A percentile compares a stretch with the other conserved stretches of the same genome.
phyloP scores from a whole-genome alignment of 306 rosid species.

The Ochetophila trinervis region DNA sequence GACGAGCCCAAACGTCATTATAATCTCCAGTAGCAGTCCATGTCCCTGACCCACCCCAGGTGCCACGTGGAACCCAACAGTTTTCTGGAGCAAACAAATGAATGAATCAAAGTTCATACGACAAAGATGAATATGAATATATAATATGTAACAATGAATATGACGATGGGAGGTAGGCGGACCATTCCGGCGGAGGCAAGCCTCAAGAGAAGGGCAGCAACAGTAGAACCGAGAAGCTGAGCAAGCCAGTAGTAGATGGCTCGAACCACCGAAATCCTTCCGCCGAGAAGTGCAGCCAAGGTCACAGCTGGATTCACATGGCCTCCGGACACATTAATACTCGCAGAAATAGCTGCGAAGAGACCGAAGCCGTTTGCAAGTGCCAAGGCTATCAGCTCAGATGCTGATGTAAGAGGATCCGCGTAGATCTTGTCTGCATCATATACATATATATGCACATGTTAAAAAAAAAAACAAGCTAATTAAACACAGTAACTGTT shows the following conservation, averaged over 20 bases:
- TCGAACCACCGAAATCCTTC: conserved; percentile 73
- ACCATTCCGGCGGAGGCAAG: conserved; percentile 85
- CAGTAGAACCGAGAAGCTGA: conserved; percentile 74
- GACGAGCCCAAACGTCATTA: conserved; percentile 77
- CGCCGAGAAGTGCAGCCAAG: conserved; percentile 80
- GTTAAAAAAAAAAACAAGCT: too few relatives aligned
- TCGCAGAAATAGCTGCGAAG: conserved; percentile 67
- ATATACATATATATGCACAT: background rate
- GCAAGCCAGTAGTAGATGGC: conserved; percentile 84
- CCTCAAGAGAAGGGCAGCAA: conserved; percentile 76
- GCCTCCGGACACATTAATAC: conserved; percentile 82
- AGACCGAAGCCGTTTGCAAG: conserved; percentile 71
- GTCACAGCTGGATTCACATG: conserved; percentile 94
- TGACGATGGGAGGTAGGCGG: background rate
- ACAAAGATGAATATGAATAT: background rate
- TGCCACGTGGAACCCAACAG: conserved; percentile 53
- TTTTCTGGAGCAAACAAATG: conserved; percentile 44
- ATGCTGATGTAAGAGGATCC: conserved; percentile 50
- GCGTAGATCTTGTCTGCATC: conserved; percentile 63
- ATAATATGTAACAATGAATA: too few relatives aligned
- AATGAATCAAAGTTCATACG: background rate
- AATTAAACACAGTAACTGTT: too few relatives aligned
- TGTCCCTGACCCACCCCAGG: conserved; percentile 50
- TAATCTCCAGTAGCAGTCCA: conserved; percentile 64
- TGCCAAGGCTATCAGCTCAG: conserved; percentile 56